Percentiles rank a stretch among this genome's conserved stretches.
Evolutionary conservation across 306 rosid species (phyloP).

Genomic region (Cucurbita ficifolia): DNA sequence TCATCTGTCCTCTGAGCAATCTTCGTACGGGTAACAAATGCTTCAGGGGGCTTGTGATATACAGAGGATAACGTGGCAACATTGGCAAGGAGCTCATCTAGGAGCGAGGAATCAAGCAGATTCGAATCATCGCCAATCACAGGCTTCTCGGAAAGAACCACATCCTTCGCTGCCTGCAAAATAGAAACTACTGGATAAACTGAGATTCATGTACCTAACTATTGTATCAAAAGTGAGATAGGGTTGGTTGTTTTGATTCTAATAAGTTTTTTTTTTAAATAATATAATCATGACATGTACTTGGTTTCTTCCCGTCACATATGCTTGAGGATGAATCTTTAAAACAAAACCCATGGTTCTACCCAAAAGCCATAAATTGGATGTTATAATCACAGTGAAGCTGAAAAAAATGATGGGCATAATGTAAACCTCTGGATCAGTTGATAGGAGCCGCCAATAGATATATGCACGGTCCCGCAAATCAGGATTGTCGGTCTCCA

Average conservation of each 20-base stretch:
- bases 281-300: neutral
- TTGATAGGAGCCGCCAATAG: constrained; percentile 98
- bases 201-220: neutral
- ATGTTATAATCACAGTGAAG: neutral
- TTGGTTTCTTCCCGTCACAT: neutral
- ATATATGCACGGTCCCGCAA: constrained; percentile 96
- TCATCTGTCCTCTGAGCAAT: constrained; percentile 64
- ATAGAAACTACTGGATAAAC: constrained; percentile 6
- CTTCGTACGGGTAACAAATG: constrained; percentile 72
- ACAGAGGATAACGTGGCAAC: constrained; percentile 94
- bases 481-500: constrained; percentile 98
- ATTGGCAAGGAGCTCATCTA: constrained; percentile 95
- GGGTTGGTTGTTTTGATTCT: neutral
- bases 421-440: constrained; percentile 89
- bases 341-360: neutral
- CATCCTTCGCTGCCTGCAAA: constrained; percentile 96
- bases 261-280: neutral
- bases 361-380: neutral
- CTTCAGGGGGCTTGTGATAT: constrained; percentile 98
- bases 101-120: constrained; percentile 78
- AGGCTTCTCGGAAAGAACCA: constrained; percentile 97
- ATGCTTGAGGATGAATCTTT: neutral
- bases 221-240: neutral
- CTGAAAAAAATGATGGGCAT: neutral
- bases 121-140: constrained; percentile 91